Percentiles rank a stretch among this genome's conserved stretches.
These are phyloP conservation scores for Micractinium sp. DNA, from an alignment of 139 green algal species.

Conservation along the genomic window DNA sequence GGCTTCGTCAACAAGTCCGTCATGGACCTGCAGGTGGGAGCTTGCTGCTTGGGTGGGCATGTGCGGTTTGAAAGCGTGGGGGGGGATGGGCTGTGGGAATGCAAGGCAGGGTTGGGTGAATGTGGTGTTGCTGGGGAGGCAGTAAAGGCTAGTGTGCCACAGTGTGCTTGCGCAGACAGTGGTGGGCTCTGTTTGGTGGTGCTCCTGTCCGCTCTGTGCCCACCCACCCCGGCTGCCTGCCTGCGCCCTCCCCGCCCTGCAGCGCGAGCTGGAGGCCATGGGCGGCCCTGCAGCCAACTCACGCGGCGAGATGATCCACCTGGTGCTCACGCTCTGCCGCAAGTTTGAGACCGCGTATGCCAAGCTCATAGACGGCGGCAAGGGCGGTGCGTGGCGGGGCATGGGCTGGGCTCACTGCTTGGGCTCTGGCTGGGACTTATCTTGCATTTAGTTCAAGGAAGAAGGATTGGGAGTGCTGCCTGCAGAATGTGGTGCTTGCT, in stretches of 20 bases:
- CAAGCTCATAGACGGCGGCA: slow-evolving; percentile 84
- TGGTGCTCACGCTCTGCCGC: slow-evolving; percentile 85
- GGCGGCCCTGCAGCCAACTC: slow-evolving; percentile 56
- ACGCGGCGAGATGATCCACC: slow-evolving; percentile 90
- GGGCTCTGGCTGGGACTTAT: not conserved
- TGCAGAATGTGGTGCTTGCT: too few relatives aligned
- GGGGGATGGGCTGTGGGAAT: not conserved
- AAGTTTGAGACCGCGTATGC: slow-evolving; percentile 86
- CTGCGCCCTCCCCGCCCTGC: not conserved
- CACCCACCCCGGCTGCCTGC: not conserved
- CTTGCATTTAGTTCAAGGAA: too few relatives aligned
- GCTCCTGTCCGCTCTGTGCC: not conserved
- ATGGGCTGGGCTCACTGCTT: too few relatives aligned
- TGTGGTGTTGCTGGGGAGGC: not conserved
- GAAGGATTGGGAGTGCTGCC: too few relatives aligned
- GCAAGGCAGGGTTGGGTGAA: not conserved
- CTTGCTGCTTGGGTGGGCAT: not conserved
- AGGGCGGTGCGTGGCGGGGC: slow-evolving; percentile 63
- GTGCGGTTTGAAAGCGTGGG: not conserved
- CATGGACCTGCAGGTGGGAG: slow-evolving; percentile 57
- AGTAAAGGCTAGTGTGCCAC: not conserved
- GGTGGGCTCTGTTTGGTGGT: not conserved
- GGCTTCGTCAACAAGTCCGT: slow-evolving; percentile 81
- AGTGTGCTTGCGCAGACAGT: not conserved
- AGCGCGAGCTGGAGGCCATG: slow-evolving; percentile 74